These are phyloP conservation scores for Pichia insulana DNA, from an alignment of 805 yeast genomes.

Conservation along the genomic window DNA sequence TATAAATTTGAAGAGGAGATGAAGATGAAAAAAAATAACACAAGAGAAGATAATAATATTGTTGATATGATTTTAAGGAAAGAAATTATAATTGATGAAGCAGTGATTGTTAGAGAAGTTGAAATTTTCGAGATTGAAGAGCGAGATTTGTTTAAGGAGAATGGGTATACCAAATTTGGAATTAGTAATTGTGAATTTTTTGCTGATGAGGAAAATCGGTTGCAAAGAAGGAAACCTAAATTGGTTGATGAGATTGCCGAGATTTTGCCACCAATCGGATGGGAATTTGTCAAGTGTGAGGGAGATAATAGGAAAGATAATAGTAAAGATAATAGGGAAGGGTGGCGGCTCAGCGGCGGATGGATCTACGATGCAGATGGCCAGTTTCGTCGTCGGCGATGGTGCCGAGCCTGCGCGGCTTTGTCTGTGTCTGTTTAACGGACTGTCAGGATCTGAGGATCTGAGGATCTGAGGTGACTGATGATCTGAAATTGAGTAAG, in stretches of 20 bases:
- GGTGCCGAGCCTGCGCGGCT: background rate
- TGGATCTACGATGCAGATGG: slow-evolving; percentile 40
- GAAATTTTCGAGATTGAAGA: slow-evolving; percentile 73
- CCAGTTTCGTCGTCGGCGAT: slow-evolving; percentile 2
- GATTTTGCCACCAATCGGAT: slow-evolving; percentile 53
- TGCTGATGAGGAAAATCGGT: slow-evolving; percentile 1
- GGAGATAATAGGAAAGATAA: no score
- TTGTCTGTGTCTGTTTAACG: no score
- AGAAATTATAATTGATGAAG: slow-evolving; percentile 51
- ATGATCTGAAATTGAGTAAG: no score
- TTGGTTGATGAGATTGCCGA: slow-evolving; percentile 50
- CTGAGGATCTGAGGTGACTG: no score
- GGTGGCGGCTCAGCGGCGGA: no score
- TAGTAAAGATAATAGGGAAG: no score
- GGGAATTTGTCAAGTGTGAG: slow-evolving; percentile 57
- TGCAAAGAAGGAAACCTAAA: slow-evolving; percentile 49
- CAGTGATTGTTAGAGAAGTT: slow-evolving; percentile 51
- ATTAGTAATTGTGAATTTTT: slow-evolving; percentile 51
- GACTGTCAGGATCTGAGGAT: no score
- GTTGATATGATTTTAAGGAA: background rate
- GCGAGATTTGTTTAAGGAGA: slow-evolving; percentile 45
- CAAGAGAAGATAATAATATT: background rate
- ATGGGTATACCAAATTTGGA: slow-evolving; percentile 52
- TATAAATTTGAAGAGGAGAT: no score
- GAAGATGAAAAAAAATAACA: background rate